Percentiles rank a stretch among this genome's conserved stretches.
These are phyloP conservation scores for Irpex sp. DNA, from an alignment of 1,284 basidiomycete genomes.

Conservation along the genomic window DNA sequence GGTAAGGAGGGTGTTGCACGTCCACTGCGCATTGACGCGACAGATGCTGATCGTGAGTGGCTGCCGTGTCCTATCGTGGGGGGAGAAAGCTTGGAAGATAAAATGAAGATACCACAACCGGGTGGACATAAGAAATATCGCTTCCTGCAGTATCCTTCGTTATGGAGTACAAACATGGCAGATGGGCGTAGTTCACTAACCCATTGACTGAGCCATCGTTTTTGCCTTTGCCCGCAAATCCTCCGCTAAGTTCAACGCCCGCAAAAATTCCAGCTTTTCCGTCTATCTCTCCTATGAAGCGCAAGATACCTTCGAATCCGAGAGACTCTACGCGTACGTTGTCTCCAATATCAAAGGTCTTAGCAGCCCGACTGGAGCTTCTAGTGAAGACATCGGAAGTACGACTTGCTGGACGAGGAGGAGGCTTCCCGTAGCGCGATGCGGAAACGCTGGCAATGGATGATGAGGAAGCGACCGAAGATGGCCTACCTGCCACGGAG, in stretches of 20 bases:
- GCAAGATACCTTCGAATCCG: constrained; percentile 79
- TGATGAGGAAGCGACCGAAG: constrained; percentile 35
- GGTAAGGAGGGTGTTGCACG: constrained; percentile 33
- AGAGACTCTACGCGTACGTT: constrained; percentile 81
- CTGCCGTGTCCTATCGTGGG: constrained; percentile 61
- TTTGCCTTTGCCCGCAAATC: constrained; percentile 91
- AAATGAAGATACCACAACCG: constrained; percentile 89
- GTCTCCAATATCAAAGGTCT: constrained; percentile 69
- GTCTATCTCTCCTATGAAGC: constrained; percentile 80
- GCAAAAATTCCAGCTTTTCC: constrained; percentile 88
- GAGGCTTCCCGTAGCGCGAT: constrained; percentile 48
- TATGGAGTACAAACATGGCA: constrained; percentile 7
- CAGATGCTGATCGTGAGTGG: constrained; percentile 70
- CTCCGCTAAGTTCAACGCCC: constrained; percentile 84
- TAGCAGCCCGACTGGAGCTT: constrained; percentile 39
- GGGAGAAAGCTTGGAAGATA: constrained; percentile 74
- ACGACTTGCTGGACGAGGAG: constrained; percentile 54
- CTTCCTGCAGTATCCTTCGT: constrained; percentile 40
- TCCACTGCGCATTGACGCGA: constrained; percentile 69
- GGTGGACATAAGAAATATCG: constrained; percentile 87
- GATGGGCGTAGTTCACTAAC: constrained; percentile 44
- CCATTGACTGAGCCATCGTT: constrained; percentile 90
- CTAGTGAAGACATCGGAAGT: constrained; percentile 54
- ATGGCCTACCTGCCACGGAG: constrained; percentile 34
- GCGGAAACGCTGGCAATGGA: constrained; percentile 43